Evolutionary conservation across 2,329 filamentous ascomycete genomes (phyloP).

Genomic region (Neocucurbitaria cava): DNA sequence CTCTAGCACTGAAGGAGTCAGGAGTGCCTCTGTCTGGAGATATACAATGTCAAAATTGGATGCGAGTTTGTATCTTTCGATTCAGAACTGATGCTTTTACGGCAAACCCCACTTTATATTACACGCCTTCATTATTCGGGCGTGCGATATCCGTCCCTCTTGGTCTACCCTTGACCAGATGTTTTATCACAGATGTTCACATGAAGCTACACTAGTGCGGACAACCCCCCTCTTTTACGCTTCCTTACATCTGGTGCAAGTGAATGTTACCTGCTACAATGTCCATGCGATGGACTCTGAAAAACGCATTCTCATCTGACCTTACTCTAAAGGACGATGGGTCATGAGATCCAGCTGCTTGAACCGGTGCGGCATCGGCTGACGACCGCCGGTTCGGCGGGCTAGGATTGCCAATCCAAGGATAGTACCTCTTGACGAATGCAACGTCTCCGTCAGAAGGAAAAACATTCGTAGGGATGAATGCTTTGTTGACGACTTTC

Average conservation of each 20-base stretch:
- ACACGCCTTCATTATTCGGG: no score
- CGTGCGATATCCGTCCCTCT: no score
- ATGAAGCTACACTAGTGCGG: neutral
- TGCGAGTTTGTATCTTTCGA: no score
- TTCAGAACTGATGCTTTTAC: no score
- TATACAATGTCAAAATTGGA: no score
- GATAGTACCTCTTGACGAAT: constrained; percentile 5
- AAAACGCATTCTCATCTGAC: neutral
- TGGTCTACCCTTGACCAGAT: no score
- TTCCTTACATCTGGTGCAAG: neutral
- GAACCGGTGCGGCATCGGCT: neutral
- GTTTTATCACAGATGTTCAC: no score
- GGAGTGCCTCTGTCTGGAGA: no score
- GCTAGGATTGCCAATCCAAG: neutral
- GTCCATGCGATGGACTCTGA: neutral
- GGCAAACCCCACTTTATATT: no score
- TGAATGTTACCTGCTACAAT: neutral
- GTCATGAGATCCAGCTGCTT: neutral
- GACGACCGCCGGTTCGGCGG: neutral
- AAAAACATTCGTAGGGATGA: neutral
- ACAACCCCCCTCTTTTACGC: neutral
- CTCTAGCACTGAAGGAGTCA: no score
- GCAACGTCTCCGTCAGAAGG: constrained; percentile 2
- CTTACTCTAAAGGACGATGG: neutral
- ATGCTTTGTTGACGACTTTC: neutral